Evolutionary conservation across 2,329 filamentous ascomycete species (phyloP), one percentile per base, ranked within the genome.

Genomic region (Claviceps africana): DNA sequence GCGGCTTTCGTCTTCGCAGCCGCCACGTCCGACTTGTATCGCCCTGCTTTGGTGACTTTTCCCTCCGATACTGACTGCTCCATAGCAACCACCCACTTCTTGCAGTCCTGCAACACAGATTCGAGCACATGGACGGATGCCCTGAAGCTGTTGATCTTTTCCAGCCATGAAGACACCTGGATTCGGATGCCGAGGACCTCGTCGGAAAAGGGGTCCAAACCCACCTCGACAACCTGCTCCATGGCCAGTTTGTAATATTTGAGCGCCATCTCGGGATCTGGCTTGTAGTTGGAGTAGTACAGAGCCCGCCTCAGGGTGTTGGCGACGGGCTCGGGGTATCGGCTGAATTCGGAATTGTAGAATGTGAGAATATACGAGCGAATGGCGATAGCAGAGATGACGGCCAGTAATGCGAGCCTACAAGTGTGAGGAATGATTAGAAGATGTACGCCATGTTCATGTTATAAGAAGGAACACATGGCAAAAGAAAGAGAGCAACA

Each of bases 141-240:
- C 22, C 79, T 74, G 61, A 82, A 82, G 60, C 85, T 79, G 33
- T 82, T 76, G 17, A 87, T 79, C 62, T 85, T 83, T 67, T 96
- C 88, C 56, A 95, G 75, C 75, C 95, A 82, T 10, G 77, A 76
- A 1, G 88, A 82, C 9, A 95, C 75, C 64, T 90, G 82, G 49
- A 97, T 83, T 62, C 89, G 88, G 50, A 97, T 82, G 9, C 93
- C 93, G 59, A 96, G 76, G 35, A 96, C 83, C 65, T 96, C 90
- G 60, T 96, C 86, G 4, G 86, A 90, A 64, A 90, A 94, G 0
- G 87, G 88, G 63, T 97, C 88, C 71, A 98, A 79, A 0, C 82
- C 81, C 49, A 85, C 63, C 61, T 88, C 82, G 48, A 82, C 72
- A 53, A 88, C 88, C 50, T 85, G 76, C 56, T 82, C 74, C 53